A percentile compares a stretch with the other conserved stretches of the same genome.
Evolutionary conservation across 2,329 filamentous ascomycete genomes (phyloP).

Genomic region (Bipolaris oryzae): DNA sequence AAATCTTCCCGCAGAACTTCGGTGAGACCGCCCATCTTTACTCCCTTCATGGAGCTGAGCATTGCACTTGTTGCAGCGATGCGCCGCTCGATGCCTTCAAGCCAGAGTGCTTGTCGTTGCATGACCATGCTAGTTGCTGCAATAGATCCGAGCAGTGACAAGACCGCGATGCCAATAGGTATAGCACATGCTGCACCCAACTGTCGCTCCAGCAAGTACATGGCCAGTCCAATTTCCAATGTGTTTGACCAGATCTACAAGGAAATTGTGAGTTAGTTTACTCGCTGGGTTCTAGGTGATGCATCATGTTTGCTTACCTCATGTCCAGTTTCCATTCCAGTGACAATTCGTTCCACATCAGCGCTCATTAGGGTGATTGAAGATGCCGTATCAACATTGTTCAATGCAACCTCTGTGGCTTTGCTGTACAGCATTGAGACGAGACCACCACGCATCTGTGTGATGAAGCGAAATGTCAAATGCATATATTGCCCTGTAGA

Average conservation of each 20-base stretch:
- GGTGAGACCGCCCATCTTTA: conserved; percentile 54
- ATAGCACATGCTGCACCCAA: conserved; percentile 57
- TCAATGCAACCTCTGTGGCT: conserved; percentile 33
- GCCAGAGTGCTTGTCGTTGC: conserved; percentile 49
- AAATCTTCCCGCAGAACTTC: conserved; percentile 39
- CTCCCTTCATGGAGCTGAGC: conserved; percentile 54
- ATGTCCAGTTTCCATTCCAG: conserved; percentile 43
- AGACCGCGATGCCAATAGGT: conserved; percentile 54
- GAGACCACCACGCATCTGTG: conserved; percentile 45
- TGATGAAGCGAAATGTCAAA: conserved; percentile 42
- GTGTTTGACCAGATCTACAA: conserved; percentile 40
- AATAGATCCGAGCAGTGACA: conserved; percentile 36
- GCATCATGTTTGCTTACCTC: conserved; percentile 20
- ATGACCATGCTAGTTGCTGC: conserved; percentile 40
- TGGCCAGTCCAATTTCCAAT: conserved; percentile 54
- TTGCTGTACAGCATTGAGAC: conserved; percentile 48
- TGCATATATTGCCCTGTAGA: conserved; percentile 46
- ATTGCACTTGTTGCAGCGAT: conserved; percentile 51
- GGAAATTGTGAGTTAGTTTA: neutral
- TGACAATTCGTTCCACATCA: conserved; percentile 45
- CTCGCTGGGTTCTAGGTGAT: too few relatives aligned
- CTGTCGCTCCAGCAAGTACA: conserved; percentile 56
- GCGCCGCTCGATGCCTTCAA: conserved; percentile 53
- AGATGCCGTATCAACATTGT: conserved; percentile 40
- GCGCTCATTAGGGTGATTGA: conserved; percentile 47